A percentile compares a stretch with the other conserved stretches of the same genome.
These are phyloP conservation scores for Psilocybe sp. DNA, from an alignment of 768 basidiomycete species.

Conservation along the genomic window DNA sequence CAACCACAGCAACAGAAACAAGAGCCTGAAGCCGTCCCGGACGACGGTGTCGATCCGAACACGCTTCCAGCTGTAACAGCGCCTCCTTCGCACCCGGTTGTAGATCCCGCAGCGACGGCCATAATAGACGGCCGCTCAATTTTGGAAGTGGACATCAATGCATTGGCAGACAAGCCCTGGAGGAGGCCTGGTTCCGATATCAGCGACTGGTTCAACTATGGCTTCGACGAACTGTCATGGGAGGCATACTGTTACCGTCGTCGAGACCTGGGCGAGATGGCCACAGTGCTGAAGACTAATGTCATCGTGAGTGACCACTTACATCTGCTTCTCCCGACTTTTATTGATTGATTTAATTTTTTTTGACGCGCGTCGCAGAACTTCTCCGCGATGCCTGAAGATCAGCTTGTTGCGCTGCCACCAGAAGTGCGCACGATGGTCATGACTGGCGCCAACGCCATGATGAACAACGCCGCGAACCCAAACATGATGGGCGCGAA, in stretches of 20 bases:
- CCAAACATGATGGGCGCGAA: slow-evolving; percentile 60
- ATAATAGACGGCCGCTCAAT: slow-evolving; percentile 74
- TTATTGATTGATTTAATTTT: slow-evolving; percentile 8
- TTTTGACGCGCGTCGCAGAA: slow-evolving; percentile 42
- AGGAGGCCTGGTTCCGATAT: slow-evolving; percentile 87
- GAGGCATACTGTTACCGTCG: slow-evolving; percentile 87
- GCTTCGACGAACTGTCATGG: slow-evolving; percentile 97
- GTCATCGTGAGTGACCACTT: slow-evolving; percentile 59
- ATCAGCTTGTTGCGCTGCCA: slow-evolving; percentile 73
- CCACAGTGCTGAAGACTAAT: slow-evolving; percentile 76
- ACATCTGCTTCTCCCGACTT: neutral
- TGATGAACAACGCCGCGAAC: slow-evolving; percentile 64
- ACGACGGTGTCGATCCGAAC: slow-evolving; percentile 61
- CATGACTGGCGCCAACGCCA: slow-evolving; percentile 75
- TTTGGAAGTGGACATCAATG: slow-evolving; percentile 77
- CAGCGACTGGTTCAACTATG: slow-evolving; percentile 99
- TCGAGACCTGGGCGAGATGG: slow-evolving; percentile 76
- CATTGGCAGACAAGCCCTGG: slow-evolving; percentile 86
- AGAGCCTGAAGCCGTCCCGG: slow-evolving; percentile 15
- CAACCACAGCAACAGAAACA: slow-evolving; percentile 10
- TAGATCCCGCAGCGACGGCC: slow-evolving; percentile 68
- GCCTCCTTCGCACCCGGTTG: slow-evolving; percentile 75
- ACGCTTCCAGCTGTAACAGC: slow-evolving; percentile 66
- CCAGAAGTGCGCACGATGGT: slow-evolving; percentile 85
- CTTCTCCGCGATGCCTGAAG: slow-evolving; percentile 80